These are phyloP conservation scores for Prunus mira DNA, from an alignment of 306 rosid genomes.

Conservation along the genomic window DNA sequence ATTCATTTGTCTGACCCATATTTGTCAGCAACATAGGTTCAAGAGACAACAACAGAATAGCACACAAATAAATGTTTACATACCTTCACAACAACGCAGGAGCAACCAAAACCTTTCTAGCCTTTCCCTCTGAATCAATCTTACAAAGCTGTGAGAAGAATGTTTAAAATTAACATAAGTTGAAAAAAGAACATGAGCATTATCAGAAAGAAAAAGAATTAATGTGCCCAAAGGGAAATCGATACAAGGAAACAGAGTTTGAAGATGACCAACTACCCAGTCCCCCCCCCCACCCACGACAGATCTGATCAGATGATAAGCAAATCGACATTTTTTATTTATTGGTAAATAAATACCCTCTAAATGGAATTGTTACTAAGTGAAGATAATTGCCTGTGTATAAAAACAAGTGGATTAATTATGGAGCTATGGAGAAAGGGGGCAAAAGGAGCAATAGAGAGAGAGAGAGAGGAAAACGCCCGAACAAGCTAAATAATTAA, in stretches of 20 bases:
- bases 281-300: not conserved
- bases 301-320: not conserved
- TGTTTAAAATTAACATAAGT: not conserved
- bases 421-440: not conserved
- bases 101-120: slow-evolving; percentile 57
- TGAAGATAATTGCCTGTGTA: too few species aligned
- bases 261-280: not conserved
- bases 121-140: slow-evolving; percentile 80
- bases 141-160: slow-evolving; percentile 59
- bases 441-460: not conserved
- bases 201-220: not conserved
- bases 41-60: not conserved
- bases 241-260: not conserved
- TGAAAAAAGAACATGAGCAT: not conserved
- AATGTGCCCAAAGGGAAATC: not conserved
- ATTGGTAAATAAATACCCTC: not conserved
- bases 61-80: not conserved
- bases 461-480: not conserved
- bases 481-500: not conserved
- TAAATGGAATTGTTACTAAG: not conserved
- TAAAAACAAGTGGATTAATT: not conserved
- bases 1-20: not conserved
- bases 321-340: not conserved
- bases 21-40: too few species aligned
- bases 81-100: slow-evolving; percentile 84